Conservation (phyloP, 1,284 basidiomycete genomes). For the Gomphus bonarii region DNA sequence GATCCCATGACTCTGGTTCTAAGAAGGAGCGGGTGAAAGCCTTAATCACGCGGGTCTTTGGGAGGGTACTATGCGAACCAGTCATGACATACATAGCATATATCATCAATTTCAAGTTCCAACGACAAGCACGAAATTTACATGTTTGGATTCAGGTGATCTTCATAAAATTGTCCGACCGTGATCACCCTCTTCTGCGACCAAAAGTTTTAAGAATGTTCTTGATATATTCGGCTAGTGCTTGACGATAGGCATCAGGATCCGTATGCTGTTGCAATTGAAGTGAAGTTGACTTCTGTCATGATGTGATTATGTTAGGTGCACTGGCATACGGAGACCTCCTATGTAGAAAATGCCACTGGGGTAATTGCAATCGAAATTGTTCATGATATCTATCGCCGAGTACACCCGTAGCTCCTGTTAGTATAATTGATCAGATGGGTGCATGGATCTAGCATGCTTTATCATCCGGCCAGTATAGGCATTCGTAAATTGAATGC, state of each 20-base stretch:
- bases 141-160: too few species aligned
- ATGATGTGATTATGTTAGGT: not conserved
- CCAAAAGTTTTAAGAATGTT: not conserved
- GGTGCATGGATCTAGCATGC: not conserved
- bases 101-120: too few species aligned
- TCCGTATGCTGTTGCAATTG: not conserved
- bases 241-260: not conserved
- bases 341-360: not conserved
- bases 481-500: constrained; percentile 25
- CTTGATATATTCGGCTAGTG: not conserved
- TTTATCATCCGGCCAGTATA: constrained; percentile 29
- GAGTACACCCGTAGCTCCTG: constrained; percentile 30
- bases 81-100: too few species aligned
- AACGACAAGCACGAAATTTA: too few species aligned
- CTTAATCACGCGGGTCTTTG: too few species aligned
- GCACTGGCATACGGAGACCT: not conserved
- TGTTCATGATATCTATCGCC: not conserved
- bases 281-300: not conserved
- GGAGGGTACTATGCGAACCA: too few species aligned
- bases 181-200: too few species aligned
- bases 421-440: not conserved
- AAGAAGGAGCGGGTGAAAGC: too few species aligned
- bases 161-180: too few species aligned
- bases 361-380: not conserved
- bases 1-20: too few species aligned